Percentiles rank a stretch among this genome's conserved stretches.
Conservation (phyloP, 257 asterid genomes). For the Coffea canephora region DNA sequence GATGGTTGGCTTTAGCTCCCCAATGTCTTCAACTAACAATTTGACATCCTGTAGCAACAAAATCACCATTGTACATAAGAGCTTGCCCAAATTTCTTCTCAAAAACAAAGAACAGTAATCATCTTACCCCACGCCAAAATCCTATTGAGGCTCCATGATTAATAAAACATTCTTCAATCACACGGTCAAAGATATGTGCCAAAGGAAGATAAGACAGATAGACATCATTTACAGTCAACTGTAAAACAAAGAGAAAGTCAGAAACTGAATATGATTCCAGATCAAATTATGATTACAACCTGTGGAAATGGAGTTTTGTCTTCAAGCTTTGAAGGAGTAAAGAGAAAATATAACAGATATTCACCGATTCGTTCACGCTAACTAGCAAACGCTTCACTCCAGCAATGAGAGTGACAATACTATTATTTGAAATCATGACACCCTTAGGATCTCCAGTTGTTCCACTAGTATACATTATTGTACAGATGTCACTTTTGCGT, state of each 20-base stretch:
- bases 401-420: conserved; percentile 73
- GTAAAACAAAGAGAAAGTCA: conserved; percentile 31
- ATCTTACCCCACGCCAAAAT: conserved; percentile 98
- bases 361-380: conserved; percentile 71
- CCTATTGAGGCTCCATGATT: conserved; percentile 87
- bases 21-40: conserved; percentile 81
- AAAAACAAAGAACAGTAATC: conserved; percentile 1
- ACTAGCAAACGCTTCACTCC: conserved; percentile 63
- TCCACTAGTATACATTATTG: conserved; percentile 98
- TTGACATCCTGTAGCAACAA: conserved; percentile 65
- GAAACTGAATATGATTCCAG: not conserved
- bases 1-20: conserved; percentile 79
- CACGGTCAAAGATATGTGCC: conserved; percentile 97
- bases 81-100: not conserved
- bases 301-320: not conserved
- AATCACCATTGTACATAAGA: not conserved
- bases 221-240: conserved; percentile 71
- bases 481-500: conserved; percentile 75
- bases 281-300: not conserved
- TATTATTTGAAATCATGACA: conserved; percentile 86
- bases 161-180: conserved; percentile 77
- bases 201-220: conserved; percentile 89
- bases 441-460: conserved; percentile 99
- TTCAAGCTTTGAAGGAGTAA: not conserved
- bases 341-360: conserved; percentile 7